A percentile compares a stretch with the other conserved stretches of the same genome.
phyloP scores from a whole-genome alignment of 192 early-diverging fungal genomes.

The Phycomyces blakesleeanus region DNA sequence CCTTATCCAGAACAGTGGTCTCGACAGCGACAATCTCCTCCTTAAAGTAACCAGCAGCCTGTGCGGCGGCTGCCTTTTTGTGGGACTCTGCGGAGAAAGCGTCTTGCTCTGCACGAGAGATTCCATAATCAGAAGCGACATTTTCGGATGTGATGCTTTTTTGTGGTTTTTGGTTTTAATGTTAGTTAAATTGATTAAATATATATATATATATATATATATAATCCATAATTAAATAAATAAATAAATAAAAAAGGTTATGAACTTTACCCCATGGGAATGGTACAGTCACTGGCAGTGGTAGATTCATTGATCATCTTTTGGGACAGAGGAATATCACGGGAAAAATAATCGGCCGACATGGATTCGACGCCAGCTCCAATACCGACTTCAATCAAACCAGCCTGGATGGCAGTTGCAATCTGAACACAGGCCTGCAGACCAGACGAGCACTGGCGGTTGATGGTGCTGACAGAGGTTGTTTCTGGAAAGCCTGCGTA shows the following conservation, averaged over 20 bases:
- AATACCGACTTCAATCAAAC: conserved; percentile 89
- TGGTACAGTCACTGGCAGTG: conserved; percentile 77
- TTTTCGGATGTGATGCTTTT: conserved; percentile 91
- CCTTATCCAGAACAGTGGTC: conserved; percentile 69
- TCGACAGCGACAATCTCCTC: conserved; percentile 88
- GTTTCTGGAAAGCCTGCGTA: conserved; percentile 88
- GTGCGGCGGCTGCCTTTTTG: conserved; percentile 77
- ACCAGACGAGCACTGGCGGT: conserved; percentile 93
- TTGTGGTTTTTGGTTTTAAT: no score
- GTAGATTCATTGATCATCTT: conserved; percentile 67
- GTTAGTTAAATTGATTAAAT: no score
- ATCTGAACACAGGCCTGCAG: conserved; percentile 85
- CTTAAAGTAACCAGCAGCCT: conserved; percentile 86
- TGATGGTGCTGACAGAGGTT: conserved; percentile 78
- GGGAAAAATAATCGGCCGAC: conserved; percentile 84
- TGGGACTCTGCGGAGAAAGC: conserved; percentile 84
- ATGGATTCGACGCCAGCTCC: conserved; percentile 94
- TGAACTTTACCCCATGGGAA: conserved; percentile 84
- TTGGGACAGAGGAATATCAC: conserved; percentile 49
- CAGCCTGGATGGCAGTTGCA: conserved; percentile 83
- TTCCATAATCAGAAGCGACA: conserved; percentile 83
- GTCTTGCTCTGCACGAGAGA: conserved; percentile 87
- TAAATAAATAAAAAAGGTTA: no score
- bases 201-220: no score
- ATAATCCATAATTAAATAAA: no score